Base-by-base conservation (phyloP, 805 yeast species). In the Pichia gijzeniarum region DNA sequence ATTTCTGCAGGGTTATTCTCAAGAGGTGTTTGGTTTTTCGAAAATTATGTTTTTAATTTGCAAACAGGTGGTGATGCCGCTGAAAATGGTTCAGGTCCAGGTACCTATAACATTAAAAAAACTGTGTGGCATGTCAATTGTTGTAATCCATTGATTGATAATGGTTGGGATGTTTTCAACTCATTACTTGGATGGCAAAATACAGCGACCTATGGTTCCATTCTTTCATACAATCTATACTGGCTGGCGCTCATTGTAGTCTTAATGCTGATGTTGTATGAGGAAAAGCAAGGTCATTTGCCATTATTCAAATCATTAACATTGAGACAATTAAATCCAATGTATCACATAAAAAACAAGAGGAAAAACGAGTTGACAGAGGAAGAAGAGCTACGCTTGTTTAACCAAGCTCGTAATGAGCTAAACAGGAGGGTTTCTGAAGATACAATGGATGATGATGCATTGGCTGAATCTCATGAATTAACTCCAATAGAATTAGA, bases 161-260 rank as follows among this genome's bases (percentile, higher is more conserved):
- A 81, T 55, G 96, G 96, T 68, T 90, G 96, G 96, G 95, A 88
- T 75, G 80, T 89, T 51, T 89, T 89, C 75, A 89, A 89, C 61
- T 86, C 96, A 17, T 66, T 89, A 44, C 71, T 89, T 51, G 97
- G 96, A 49, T 90, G 97, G 97, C 95, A 88, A 70, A 89, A 89
- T 68, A 79, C 95, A 40, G 96, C 95, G 51, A 86, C 95, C 54
- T 75, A 85, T 60, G 95, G 96, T 45, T 85, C 95, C 3, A 87
- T 89, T 46, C 69, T 89, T 45, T 77, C 88, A 36, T 90, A 90
- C 71, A 87, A 87, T 69, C 55, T 83, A 49, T 89, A 89, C 74
- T 89, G 97, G 96, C 53, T 89, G 44, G 64, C 65, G 40, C 61
- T 86, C 44, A 81, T 82, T 48, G 47, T 67, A 22, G 65, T 72